Evolutionary conservation across 768 basidiomycete genomes (phyloP), one percentile per base, ranked within the genome.

Genomic region (Infundibulicybe gibba): DNA sequence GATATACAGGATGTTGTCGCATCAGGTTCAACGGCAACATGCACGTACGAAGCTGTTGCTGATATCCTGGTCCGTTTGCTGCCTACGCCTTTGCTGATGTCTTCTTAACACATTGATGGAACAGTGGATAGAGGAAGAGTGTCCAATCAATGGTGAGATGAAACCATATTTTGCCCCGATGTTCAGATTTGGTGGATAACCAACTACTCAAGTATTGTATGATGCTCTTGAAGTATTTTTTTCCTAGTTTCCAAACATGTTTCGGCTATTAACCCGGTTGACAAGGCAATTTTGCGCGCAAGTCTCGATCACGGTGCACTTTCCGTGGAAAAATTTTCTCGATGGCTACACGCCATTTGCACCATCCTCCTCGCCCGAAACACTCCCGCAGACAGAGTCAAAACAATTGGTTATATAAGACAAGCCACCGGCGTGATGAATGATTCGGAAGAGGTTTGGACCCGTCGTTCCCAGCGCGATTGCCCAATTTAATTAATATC

Each of bases 271-370:
- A 41, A 48, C 49, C 41, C 44, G 30, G 52, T 43, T 47, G 20
- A n/a, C n/a, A 55, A 92, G 90, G 83, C 80, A n/a, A 85, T 92
- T 50, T 75, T 94, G 10, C 83, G 78, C 47, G 79, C 83, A 32
- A 85, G 85, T 61, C 73, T 92, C 47, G 77, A 79, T 58, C 80
- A 79, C 47, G 72, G 68, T 47, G 72, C 79, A 31, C 63, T 92
- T 47, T 87, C 85, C 14, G 72, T 90, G 38, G 81, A 87, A 57
- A 90, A 89, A 61, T 92, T 92, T 68, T 81, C 90, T 53, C 79
- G 90, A 41, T 94, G 91, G 91, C 69, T 93, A 41, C 81, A 90
- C 48, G 89, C 87, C 41, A 84, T 91, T 53, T 88, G 86, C 62
- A 85, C 86, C 17, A 87, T 91, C 60, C 75, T 90, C 41, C 74